phyloP scores from a whole-genome alignment of 257 asterid genomes.

The Cinchona pubescens region DNA sequence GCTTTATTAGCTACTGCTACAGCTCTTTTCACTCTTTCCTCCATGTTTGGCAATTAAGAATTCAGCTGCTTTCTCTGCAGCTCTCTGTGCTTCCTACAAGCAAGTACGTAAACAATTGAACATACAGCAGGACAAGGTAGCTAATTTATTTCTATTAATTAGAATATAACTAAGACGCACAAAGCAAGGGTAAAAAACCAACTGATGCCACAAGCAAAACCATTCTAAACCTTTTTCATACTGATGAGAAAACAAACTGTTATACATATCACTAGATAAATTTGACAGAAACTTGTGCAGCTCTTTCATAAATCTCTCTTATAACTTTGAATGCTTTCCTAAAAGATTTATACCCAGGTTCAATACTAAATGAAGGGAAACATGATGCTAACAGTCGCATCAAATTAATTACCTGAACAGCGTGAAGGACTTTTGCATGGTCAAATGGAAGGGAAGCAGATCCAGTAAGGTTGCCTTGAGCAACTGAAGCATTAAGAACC shows the following conservation, averaged over 20 bases:
- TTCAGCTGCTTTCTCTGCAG: constrained; percentile 36
- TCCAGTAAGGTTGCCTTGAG: constrained; percentile 16
- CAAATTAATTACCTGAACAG: constrained; percentile 54
- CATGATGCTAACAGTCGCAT: neutral
- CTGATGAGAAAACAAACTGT: neutral
- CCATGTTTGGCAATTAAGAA: constrained; percentile 27
- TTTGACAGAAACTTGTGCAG: neutral
- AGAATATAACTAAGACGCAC: neutral
- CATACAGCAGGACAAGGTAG: neutral
- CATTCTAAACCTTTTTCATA: neutral
- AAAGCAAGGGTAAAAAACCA: neutral
- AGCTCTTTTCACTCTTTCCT: constrained; percentile 42
- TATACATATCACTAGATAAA: neutral
- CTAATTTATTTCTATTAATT: neutral
- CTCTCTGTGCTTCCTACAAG: constrained; percentile 40
- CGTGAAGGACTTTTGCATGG: constrained; percentile 50
- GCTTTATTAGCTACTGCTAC: constrained; percentile 45
- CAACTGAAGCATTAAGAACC: constrained; percentile 34
- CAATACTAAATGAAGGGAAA: neutral
- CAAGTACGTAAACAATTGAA: neutral
- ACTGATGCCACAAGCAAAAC: neutral
- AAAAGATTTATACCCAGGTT: neutral
- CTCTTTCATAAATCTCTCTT: neutral
- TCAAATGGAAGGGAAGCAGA: constrained; percentile 29
- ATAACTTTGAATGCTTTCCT: neutral